These are phyloP conservation scores for Albizia julibrissin DNA, from an alignment of 306 rosid genomes.

Conservation along the genomic window DNA sequence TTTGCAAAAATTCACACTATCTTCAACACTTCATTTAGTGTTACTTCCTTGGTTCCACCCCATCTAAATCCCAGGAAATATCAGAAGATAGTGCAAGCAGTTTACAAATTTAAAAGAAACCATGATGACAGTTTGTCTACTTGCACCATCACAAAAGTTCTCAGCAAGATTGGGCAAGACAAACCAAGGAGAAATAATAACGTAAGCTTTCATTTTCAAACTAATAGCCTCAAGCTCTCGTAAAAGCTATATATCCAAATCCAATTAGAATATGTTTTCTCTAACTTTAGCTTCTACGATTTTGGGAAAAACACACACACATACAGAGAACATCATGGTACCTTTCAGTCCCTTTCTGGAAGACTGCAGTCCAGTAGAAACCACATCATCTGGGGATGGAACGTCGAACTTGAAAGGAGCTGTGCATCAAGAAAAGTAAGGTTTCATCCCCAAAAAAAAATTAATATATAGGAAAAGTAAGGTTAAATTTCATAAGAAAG, in stretches of 20 bases:
- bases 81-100: neutral
- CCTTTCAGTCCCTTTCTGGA: constrained; percentile 80
- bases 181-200: neutral
- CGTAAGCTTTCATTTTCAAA: neutral
- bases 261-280: constrained; percentile 6
- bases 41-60: neutral
- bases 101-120: constrained; percentile 8
- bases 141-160: neutral
- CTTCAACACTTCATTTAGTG: neutral
- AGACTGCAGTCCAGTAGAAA: constrained; percentile 64
- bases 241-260: neutral
- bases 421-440: constrained; percentile 38
- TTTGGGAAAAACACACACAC: neutral
- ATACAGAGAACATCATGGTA: constrained; percentile 38
- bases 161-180: constrained; percentile 7
- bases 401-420: constrained; percentile 85
- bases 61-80: neutral
- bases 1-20: neutral
- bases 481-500: constrained; percentile 37
- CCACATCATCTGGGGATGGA: constrained; percentile 96
- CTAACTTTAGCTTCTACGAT: constrained; percentile 19
- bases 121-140: neutral
- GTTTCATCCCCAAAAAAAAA: constrained; percentile 30
- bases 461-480: constrained; percentile 7
- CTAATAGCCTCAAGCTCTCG: neutral